These are phyloP conservation scores for Phialophora macrospora DNA, from an alignment of 2,329 filamentous ascomycete genomes.

Conservation along the genomic window DNA sequence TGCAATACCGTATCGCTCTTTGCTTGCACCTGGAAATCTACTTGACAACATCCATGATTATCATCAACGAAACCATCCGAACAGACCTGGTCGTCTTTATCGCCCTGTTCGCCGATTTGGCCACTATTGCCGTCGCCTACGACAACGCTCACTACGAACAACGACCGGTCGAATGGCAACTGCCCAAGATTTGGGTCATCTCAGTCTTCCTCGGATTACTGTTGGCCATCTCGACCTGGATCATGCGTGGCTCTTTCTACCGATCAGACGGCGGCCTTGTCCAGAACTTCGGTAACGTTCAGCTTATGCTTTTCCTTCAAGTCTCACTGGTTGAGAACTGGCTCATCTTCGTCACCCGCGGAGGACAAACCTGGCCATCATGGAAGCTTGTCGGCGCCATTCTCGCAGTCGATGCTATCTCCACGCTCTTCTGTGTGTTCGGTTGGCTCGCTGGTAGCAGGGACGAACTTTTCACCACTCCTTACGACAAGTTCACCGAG, in stretches of 20 bases:
- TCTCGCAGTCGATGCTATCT: constrained; percentile 70
- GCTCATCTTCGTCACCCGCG: constrained; percentile 96
- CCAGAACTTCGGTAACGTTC: constrained; percentile 73
- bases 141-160: constrained; percentile 78
- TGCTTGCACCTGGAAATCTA: constrained; percentile 77
- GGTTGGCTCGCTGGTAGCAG: constrained; percentile 69
- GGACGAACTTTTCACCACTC: constrained; percentile 49
- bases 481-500: constrained; percentile 25
- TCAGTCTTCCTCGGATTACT: constrained; percentile 70
- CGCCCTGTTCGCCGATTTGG: constrained; percentile 77
- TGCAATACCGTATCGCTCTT: constrained; percentile 76
- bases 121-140: constrained; percentile 77
- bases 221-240: constrained; percentile 73
- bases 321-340: constrained; percentile 93
- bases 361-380: constrained; percentile 73
- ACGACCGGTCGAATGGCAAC: constrained; percentile 77
- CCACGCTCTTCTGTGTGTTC: constrained; percentile 75
- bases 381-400: constrained; percentile 76
- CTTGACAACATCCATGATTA: constrained; percentile 77
- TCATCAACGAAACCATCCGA: constrained; percentile 76
- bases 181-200: constrained; percentile 82
- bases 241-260: constrained; percentile 73
- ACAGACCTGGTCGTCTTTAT: constrained; percentile 78
- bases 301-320: constrained; percentile 85
- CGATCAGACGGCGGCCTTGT: constrained; percentile 72